A percentile compares a stretch with the other conserved stretches of the same genome.
phyloP scores from a whole-genome alignment of 345 rosid species.

The Aurinia saxatilis region DNA sequence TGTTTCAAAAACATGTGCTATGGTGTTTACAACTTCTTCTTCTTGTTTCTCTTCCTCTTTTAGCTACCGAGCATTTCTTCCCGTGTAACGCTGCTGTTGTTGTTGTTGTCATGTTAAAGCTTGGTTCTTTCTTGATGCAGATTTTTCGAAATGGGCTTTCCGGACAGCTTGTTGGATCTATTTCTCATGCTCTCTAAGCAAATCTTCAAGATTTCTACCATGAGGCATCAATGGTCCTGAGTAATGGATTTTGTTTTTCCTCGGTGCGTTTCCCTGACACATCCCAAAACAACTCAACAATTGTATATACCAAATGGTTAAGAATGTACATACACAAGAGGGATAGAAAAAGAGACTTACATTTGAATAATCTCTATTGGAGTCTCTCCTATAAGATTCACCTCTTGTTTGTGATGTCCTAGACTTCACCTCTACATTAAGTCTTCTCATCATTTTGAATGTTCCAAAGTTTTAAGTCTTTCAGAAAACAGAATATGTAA shows the following conservation, averaged over 20 bases:
- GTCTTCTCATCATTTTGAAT: neutral
- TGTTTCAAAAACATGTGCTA: conserved; percentile 7
- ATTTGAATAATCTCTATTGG: conserved; percentile 33
- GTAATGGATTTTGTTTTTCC: conserved; percentile 72
- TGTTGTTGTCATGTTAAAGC: conserved; percentile 11
- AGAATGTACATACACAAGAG: neutral
- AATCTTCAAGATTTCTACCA: conserved; percentile 85
- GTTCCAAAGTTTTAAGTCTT: neutral
- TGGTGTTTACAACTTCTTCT: neutral
- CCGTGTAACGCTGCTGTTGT: conserved; percentile 20
- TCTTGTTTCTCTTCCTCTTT: neutral
- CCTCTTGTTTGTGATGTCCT: conserved; percentile 21
- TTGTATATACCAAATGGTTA: conserved; percentile 1
- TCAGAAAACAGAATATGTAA: neutral
- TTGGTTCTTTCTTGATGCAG: conserved; percentile 17
- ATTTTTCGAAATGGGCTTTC: conserved; percentile 59
- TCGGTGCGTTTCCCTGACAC: conserved; percentile 56
- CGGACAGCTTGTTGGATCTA: conserved; percentile 91
- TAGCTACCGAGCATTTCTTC: conserved; percentile 19
- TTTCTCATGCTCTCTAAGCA: conserved; percentile 83
- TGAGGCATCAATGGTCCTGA: conserved; percentile 95
- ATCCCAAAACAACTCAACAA: neutral
- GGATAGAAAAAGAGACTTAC: conserved; percentile 23
- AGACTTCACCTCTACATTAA: conserved; percentile 10
- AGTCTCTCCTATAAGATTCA: conserved; percentile 20